Conservation (phyloP, 2,329 filamentous ascomycete genomes). For the Ascochyta fabae region DNA sequence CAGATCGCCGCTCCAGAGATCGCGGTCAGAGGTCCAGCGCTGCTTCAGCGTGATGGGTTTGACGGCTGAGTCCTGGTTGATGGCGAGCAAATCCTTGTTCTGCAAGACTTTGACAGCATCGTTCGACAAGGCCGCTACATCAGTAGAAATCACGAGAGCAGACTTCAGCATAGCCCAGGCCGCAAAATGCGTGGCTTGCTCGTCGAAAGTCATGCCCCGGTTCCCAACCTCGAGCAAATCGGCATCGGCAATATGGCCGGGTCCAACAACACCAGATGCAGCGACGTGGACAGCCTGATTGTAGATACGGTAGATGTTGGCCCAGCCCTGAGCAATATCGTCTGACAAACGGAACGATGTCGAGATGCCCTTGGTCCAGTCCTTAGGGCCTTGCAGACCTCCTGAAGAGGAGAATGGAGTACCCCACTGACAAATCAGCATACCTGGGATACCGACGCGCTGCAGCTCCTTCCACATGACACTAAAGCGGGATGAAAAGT, state of each 20-base stretch:
- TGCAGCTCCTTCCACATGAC: slow-evolving; percentile 30
- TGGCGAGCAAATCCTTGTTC: slow-evolving; percentile 29
- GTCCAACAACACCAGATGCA: slow-evolving; percentile 21
- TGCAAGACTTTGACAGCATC: slow-evolving; percentile 24
- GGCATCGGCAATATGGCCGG: slow-evolving; percentile 29
- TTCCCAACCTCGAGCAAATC: slow-evolving; percentile 30
- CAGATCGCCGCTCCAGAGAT: slow-evolving; percentile 29
- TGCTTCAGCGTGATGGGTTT: slow-evolving; percentile 28
- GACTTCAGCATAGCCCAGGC: slow-evolving; percentile 32
- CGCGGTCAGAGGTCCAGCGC: slow-evolving; percentile 25
- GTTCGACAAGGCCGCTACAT: slow-evolving; percentile 19
- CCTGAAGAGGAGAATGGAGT: slow-evolving; percentile 19
- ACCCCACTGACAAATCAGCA: slow-evolving; percentile 31
- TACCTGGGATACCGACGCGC: slow-evolving; percentile 23
- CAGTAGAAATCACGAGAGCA: slow-evolving; percentile 29
- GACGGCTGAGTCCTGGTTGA: slow-evolving; percentile 29
- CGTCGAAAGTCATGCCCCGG: slow-evolving; percentile 26
- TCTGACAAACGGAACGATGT: slow-evolving; percentile 29
- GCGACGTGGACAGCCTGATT: slow-evolving; percentile 30
- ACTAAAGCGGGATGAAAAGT: slow-evolving; percentile 23
- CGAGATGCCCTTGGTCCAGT: slow-evolving; percentile 28
- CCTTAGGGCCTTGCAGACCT: slow-evolving; percentile 23
- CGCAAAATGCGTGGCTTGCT: slow-evolving; percentile 31
- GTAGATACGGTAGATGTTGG: slow-evolving; percentile 27
- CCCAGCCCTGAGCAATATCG: slow-evolving; percentile 24